phyloP scores from a whole-genome alignment of 139 green algal genomes.

The Tetratostichococcus sp. region DNA sequence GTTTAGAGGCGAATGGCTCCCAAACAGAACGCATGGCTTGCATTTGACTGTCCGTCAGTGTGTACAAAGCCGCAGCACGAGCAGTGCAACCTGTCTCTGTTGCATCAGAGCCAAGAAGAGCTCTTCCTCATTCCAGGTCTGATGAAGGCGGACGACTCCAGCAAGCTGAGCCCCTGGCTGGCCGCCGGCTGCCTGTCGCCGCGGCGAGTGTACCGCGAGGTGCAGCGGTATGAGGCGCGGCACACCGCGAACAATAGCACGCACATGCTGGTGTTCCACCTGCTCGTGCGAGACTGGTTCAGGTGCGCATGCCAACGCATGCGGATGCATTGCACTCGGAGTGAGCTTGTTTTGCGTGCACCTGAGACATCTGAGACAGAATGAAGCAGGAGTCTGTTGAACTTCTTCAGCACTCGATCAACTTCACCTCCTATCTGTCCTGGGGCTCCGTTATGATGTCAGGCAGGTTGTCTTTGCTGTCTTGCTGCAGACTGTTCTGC shows the following conservation, averaged over 20 bases:
- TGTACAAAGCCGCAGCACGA: too few relatives aligned
- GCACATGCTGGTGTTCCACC: background rate
- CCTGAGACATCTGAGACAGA: constrained; percentile 21
- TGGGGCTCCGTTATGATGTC: background rate
- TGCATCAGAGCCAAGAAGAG: too few relatives aligned
- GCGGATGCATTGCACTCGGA: too few relatives aligned
- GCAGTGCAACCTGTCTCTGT: too few relatives aligned
- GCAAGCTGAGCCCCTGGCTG: constrained; percentile 70
- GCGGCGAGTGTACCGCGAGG: constrained; percentile 34
- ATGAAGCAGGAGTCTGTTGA: constrained; percentile 43
- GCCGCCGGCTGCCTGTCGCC: constrained; percentile 67
- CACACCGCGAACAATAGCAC: constrained; percentile 31
- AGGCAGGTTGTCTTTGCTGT: constrained; percentile 29
- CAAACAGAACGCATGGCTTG: too few relatives aligned
- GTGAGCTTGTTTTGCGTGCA: background rate
- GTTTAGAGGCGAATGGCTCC: too few relatives aligned
- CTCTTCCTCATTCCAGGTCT: background rate
- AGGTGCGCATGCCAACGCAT: constrained; percentile 35
- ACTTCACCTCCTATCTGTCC: constrained; percentile 21
- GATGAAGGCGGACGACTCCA: constrained; percentile 38
- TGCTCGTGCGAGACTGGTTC: background rate
- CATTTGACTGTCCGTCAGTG: too few relatives aligned
- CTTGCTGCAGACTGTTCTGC: constrained; percentile 61
- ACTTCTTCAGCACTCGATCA: too few relatives aligned
- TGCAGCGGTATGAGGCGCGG: constrained; percentile 33